Evolutionary conservation across 1,139 yeast genomes (phyloP).

Genomic region (Kluyveromyces marxianus): DNA sequence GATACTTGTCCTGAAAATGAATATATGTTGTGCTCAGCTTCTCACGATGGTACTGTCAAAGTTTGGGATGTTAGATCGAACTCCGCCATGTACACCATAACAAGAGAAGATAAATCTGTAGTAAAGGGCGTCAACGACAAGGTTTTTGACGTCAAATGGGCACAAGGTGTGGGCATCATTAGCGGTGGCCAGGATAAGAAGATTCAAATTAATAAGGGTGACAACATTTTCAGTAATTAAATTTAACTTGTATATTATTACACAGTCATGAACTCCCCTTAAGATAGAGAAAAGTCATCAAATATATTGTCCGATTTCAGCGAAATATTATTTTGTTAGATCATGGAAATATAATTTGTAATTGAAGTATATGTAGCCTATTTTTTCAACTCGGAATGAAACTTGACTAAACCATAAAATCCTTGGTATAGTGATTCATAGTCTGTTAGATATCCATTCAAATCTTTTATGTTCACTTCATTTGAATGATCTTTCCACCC

Average conservation of each 20-base stretch:
- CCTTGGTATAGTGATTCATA: slow-evolving; percentile 67
- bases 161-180: slow-evolving; percentile 65
- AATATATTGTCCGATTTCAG: too few relatives aligned
- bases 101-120: slow-evolving; percentile 48
- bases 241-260: neutral
- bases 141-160: slow-evolving; percentile 88
- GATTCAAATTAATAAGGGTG: slow-evolving; percentile 72
- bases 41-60: slow-evolving; percentile 92
- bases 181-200: slow-evolving; percentile 95
- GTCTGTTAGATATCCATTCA: slow-evolving; percentile 56
- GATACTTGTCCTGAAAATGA: slow-evolving; percentile 67
- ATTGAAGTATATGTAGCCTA: neutral
- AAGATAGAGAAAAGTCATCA: neutral
- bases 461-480: slow-evolving; percentile 28
- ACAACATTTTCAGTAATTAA: slow-evolving; percentile 24
- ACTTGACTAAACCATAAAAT: slow-evolving; percentile 56
- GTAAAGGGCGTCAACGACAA: slow-evolving; percentile 40
- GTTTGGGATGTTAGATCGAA: slow-evolving; percentile 95
- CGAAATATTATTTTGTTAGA: too few relatives aligned
- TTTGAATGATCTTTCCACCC: slow-evolving; percentile 56
- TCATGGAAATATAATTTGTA: too few relatives aligned
- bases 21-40: slow-evolving; percentile 78
- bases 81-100: slow-evolving; percentile 76
- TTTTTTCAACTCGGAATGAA: slow-evolving; percentile 19
- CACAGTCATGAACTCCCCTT: neutral